phyloP scores from a whole-genome alignment of 1,139 yeast genomes.

The Lodderomyces oxycetoniae region DNA sequence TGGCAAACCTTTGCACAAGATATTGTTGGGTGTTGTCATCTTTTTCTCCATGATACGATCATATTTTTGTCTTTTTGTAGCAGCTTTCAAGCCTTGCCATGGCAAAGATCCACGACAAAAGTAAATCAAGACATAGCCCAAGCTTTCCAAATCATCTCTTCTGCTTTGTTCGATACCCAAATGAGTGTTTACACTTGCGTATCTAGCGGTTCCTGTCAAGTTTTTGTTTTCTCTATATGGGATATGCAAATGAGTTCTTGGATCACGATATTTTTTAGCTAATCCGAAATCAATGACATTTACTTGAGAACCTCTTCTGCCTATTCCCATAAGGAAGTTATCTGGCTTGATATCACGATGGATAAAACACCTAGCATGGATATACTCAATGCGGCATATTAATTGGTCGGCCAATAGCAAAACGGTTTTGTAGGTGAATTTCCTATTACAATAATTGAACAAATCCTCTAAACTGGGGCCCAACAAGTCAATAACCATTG shows the following conservation, averaged over 20 bases:
- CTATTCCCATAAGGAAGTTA: constrained; percentile 94
- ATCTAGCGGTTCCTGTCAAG: constrained; percentile 95
- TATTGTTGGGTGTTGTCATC: constrained; percentile 87
- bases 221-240: constrained; percentile 96
- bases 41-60: constrained; percentile 96
- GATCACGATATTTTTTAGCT: constrained; percentile 94
- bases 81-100: constrained; percentile 98
- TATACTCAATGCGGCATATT: constrained; percentile 88
- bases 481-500: constrained; percentile 91
- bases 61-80: constrained; percentile 93
- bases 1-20: constrained; percentile 88
- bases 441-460: constrained; percentile 92
- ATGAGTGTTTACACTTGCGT: constrained; percentile 93
- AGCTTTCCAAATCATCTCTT: constrained; percentile 92
- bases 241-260: constrained; percentile 90
- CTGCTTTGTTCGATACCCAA: constrained; percentile 95
- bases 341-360: constrained; percentile 95
- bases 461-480: constrained; percentile 96
- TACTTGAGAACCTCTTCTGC: constrained; percentile 91
- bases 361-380: constrained; percentile 92
- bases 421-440: constrained; percentile 90
- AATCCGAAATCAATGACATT: constrained; percentile 96
- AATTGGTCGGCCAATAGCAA: constrained; percentile 90
- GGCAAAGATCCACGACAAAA: constrained; percentile 94
- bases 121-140: constrained; percentile 92